phyloP scores from a whole-genome alignment of 805 yeast species.

The Lipomyces sp. region DNA sequence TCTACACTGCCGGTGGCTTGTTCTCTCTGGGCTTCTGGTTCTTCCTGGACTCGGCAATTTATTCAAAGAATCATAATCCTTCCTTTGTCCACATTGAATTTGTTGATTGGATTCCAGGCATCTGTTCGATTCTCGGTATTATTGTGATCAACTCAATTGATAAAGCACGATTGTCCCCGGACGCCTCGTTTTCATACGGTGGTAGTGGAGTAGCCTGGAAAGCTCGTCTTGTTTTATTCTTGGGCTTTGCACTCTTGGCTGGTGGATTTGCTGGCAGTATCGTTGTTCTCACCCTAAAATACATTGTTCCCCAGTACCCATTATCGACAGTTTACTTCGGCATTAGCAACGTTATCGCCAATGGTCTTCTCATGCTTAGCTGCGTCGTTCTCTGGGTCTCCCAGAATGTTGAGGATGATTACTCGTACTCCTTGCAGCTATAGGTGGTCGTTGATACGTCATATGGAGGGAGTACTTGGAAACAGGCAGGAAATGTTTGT shows the following conservation, averaged over 20 bases:
- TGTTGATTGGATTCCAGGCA: conserved; percentile 93
- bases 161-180: conserved; percentile 57
- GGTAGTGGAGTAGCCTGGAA: conserved; percentile 76
- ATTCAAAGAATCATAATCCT: conserved; percentile 81
- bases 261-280: conserved; percentile 94
- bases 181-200: conserved; percentile 50
- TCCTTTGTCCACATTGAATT: conserved; percentile 85
- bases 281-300: conserved; percentile 84
- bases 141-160: conserved; percentile 69
- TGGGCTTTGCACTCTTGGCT: conserved; percentile 91
- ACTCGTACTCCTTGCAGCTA: conserved; percentile 85
- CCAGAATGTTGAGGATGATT: conserved; percentile 95
- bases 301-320: conserved; percentile 72
- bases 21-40: conserved; percentile 90
- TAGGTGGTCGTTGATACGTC: conserved; percentile 42
- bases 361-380: conserved; percentile 80
- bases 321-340: conserved; percentile 97
- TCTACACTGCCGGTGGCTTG: conserved; percentile 48
- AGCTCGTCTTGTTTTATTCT: conserved; percentile 84
- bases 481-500: not conserved
- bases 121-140: conserved; percentile 89
- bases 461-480: not conserved
- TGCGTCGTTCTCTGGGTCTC: conserved; percentile 91
- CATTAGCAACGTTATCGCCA: conserved; percentile 79
- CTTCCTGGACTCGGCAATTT: conserved; percentile 85